Conservation (phyloP, 345 rosid species). For the Eucalyptus curtisii region DNA sequence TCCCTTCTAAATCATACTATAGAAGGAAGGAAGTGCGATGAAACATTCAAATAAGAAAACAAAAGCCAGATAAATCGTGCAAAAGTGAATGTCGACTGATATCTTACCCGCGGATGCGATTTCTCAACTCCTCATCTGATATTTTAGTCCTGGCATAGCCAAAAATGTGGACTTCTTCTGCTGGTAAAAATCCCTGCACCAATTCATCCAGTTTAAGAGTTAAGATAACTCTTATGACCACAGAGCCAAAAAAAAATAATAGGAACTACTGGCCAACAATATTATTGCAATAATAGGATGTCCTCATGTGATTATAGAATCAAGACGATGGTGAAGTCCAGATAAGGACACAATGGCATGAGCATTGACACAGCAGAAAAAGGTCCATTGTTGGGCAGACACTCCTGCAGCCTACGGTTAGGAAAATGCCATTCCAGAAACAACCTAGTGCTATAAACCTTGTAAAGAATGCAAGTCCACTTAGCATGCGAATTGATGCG, state of each 20-base stretch:
- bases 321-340: not conserved
- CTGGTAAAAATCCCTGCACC: slow-evolving; percentile 69
- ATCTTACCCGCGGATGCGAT: slow-evolving; percentile 62
- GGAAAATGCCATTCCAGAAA: not conserved
- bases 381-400: not conserved
- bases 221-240: not conserved
- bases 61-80: not conserved
- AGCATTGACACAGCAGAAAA: not conserved
- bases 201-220: not conserved
- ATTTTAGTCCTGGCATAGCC: slow-evolving; percentile 94
- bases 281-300: not conserved
- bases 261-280: not conserved
- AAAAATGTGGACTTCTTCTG: slow-evolving; percentile 79
- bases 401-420: not conserved
- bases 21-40: not conserved
- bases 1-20: not conserved
- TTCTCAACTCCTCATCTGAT: slow-evolving; percentile 61
- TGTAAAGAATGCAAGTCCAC: not conserved
- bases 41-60: not conserved
- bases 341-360: not conserved
- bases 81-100: not conserved
- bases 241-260: not conserved
- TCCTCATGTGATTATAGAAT: not conserved
- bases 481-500: not conserved
- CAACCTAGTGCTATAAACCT: not conserved